A percentile compares a stretch with the other conserved stretches of the same genome.
phyloP scores from a whole-genome alignment of 2,329 filamentous ascomycete genomes.

The Trichoderma sp. region DNA sequence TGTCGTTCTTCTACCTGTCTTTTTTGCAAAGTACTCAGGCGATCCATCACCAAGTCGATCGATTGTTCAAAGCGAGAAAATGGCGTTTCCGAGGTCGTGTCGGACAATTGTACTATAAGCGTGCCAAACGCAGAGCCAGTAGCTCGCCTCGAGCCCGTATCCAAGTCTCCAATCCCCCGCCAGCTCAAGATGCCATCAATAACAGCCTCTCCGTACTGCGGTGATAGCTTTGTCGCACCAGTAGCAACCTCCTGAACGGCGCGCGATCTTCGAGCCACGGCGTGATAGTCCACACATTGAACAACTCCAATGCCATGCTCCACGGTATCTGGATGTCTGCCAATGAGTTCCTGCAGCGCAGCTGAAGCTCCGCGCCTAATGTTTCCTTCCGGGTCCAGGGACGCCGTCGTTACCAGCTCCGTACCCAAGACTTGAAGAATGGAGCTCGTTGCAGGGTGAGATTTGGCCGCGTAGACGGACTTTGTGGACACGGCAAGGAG shows the following conservation, averaged over 20 bases:
- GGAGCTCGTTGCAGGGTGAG: constrained; percentile 38
- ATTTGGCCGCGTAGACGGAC: constrained; percentile 42
- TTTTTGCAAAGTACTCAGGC: constrained; percentile 43
- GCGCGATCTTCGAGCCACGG: constrained; percentile 80
- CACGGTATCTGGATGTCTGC: constrained; percentile 84
- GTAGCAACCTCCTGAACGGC: constrained; percentile 76
- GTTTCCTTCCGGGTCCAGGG: constrained; percentile 86
- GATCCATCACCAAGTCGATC: constrained; percentile 42
- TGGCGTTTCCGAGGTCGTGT: constrained; percentile 22
- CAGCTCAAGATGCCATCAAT: constrained; percentile 72
- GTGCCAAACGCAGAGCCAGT: constrained; percentile 68
- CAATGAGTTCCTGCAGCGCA: constrained; percentile 89
- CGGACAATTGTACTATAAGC: constrained; percentile 46
- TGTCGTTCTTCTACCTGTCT: constrained; percentile 69
- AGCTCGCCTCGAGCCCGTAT: constrained; percentile 68
- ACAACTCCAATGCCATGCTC: constrained; percentile 79
- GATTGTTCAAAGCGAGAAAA: constrained; percentile 33
- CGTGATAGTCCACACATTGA: constrained; percentile 88
- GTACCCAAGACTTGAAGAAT: constrained; percentile 76
- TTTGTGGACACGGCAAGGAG: constrained; percentile 60
- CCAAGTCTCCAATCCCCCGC: constrained; percentile 82
- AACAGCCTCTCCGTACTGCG: constrained; percentile 68
- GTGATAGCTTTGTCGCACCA: constrained; percentile 63
- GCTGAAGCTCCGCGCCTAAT: constrained; percentile 90
- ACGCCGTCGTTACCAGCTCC: constrained; percentile 77